A percentile compares a stretch with the other conserved stretches of the same genome.
Evolutionary conservation across 106 monocot genomes (phyloP).

Genomic region (Allium cepa): DNA sequence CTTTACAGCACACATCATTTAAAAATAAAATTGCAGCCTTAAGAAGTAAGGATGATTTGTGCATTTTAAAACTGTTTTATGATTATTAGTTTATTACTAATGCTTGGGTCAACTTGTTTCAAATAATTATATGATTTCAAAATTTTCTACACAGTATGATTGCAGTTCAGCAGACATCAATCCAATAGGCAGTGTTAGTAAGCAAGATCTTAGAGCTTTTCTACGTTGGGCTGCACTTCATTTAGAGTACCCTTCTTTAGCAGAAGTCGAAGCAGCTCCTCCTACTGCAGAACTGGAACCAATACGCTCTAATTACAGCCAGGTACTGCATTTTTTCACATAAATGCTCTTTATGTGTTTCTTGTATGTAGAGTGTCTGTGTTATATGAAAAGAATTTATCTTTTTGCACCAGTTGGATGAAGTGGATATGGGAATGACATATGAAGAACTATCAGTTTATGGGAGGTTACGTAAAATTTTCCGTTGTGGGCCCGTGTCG

Average conservation of each 20-base stretch:
- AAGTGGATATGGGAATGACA: constrained; percentile 99
- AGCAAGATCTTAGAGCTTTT: constrained; percentile 87
- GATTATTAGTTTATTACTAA: too few species aligned
- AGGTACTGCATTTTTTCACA: constrained; percentile 26
- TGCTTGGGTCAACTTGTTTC: neutral
- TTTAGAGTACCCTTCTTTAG: constrained; percentile 78
- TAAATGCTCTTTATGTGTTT: neutral
- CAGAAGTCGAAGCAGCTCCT: constrained; percentile 91
- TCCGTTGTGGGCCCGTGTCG: constrained; percentile 92
- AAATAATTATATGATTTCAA: neutral
- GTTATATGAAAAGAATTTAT: neutral
- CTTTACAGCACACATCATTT: neutral
- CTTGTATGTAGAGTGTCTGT: neutral
- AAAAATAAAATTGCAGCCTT: neutral
- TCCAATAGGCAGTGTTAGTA: constrained; percentile 97
- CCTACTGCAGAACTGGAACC: constrained; percentile 98
- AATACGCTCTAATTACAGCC: constrained; percentile 81
- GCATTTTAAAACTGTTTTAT: neutral
- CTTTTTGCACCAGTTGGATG: constrained; percentile 67
- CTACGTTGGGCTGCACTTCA: constrained; percentile 90
- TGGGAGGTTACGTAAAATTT: constrained; percentile 94
- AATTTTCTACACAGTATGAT: constrained; percentile 66
- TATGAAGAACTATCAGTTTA: constrained; percentile 95
- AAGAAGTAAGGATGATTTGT: neutral
- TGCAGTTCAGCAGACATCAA: constrained; percentile 99